phyloP scores from a whole-genome alignment of 495 filamentous ascomycete genomes.

The Hypoxylon perforatum region DNA sequence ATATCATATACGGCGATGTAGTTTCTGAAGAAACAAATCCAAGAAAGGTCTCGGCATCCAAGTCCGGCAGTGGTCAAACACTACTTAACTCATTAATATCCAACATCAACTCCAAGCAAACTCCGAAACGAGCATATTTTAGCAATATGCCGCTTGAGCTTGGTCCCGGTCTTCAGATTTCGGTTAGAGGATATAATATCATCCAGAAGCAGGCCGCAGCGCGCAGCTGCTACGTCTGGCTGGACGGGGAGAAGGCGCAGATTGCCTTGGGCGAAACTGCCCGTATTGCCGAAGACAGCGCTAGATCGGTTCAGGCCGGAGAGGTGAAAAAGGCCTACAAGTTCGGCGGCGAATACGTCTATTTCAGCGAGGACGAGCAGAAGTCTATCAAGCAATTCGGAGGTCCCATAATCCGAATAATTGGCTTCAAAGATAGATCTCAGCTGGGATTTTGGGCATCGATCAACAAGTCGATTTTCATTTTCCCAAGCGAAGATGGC shows the following conservation, averaged over 20 bases:
- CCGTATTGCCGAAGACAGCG: conserved; percentile 78
- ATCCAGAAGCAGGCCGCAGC: conserved; percentile 84
- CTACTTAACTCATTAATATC: conserved; percentile 85
- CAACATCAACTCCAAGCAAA: conserved; percentile 90
- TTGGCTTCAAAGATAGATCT: conserved; percentile 89
- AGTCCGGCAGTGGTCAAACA: conserved; percentile 76
- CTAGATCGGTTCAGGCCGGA: conserved; percentile 76
- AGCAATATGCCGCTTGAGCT: conserved; percentile 86
- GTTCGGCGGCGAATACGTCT: conserved; percentile 89
- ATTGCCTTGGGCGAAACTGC: conserved; percentile 79
- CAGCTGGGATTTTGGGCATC: conserved; percentile 87
- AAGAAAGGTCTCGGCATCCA: conserved; percentile 57
- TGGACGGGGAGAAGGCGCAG: conserved; percentile 83
- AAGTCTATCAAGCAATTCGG: conserved; percentile 77
- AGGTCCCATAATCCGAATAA: conserved; percentile 85
- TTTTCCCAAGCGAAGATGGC: conserved; percentile 93
- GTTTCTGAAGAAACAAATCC: conserved; percentile 70
- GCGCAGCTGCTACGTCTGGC: conserved; percentile 84
- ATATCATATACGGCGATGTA: conserved; percentile 79
- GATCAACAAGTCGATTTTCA: conserved; percentile 84
- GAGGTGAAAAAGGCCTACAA: conserved; percentile 95
- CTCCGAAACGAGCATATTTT: conserved; percentile 87
- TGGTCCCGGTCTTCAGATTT: conserved; percentile 84
- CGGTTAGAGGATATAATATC: conserved; percentile 91
- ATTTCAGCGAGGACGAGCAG: conserved; percentile 86